Percentiles rank a stretch among this genome's conserved stretches.
phyloP scores from a whole-genome alignment of 345 rosid genomes.

The Citrus sinensis region DVS_A1.0 CM039163.1:11819501-11820000 shows the following conservation, averaged over 20 bases:
- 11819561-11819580: background rate
- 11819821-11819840: background rate
- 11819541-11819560: background rate
- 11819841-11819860: background rate
- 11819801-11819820: background rate
- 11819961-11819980: background rate
- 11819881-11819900: background rate
- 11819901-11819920: background rate
- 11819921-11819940: background rate
- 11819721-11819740: constrained; percentile 31
- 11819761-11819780: constrained; percentile 74
- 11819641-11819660: constrained; percentile 80
- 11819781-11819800: constrained; percentile 21
- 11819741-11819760: constrained; percentile 29
- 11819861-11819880: background rate
- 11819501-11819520: constrained; percentile 43
- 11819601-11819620: background rate
- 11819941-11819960: background rate
- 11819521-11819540: constrained; percentile 17
- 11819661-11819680: constrained; percentile 93
- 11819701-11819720: constrained; percentile 65
- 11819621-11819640: constrained; percentile 38
- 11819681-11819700: constrained; percentile 80
- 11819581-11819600: background rate
- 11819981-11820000: background rate